Evolutionary conservation across 2,329 filamentous ascomycete genomes (phyloP).

Genomic region (Pseudomassariella vexata): DNA sequence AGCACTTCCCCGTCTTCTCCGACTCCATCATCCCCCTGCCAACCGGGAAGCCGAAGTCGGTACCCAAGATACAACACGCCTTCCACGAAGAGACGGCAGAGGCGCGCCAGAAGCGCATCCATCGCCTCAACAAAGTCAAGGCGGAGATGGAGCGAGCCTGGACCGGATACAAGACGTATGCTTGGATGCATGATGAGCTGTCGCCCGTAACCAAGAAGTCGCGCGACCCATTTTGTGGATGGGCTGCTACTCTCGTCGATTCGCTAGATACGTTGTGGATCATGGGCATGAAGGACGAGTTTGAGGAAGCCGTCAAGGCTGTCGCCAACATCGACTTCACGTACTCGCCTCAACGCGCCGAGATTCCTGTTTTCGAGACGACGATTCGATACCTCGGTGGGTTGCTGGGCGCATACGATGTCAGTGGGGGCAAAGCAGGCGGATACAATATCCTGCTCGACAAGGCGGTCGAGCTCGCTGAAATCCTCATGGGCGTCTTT

Average conservation of each 20-base stretch:
- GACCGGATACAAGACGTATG: slow-evolving; percentile 72
- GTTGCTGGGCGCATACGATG: slow-evolving; percentile 77
- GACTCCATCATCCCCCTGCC: slow-evolving; percentile 72
- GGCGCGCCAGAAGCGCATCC: slow-evolving; percentile 55
- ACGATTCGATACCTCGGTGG: slow-evolving; percentile 89
- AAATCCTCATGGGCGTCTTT: slow-evolving; percentile 67
- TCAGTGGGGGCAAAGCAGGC: slow-evolving; percentile 57
- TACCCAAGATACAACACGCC: slow-evolving; percentile 71
- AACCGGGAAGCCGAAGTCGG: slow-evolving; percentile 59
- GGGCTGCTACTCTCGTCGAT: slow-evolving; percentile 65
- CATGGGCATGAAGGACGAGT: slow-evolving; percentile 63
- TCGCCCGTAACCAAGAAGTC: slow-evolving; percentile 61
- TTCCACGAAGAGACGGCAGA: slow-evolving; percentile 62
- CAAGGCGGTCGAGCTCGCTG: slow-evolving; percentile 67
- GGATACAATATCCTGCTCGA: slow-evolving; percentile 59
- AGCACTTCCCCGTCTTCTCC: slow-evolving; percentile 70
- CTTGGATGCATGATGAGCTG: slow-evolving; percentile 85
- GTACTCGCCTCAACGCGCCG: slow-evolving; percentile 49
- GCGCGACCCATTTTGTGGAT: slow-evolving; percentile 79
- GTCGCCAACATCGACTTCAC: slow-evolving; percentile 71
- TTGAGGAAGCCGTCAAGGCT: slow-evolving; percentile 56
- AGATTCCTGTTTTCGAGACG: slow-evolving; percentile 90
- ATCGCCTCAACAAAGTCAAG: slow-evolving; percentile 63
- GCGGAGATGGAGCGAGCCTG: slow-evolving; percentile 73
- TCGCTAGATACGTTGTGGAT: slow-evolving; percentile 67